Conservation (phyloP, 106 monocot genomes). For the Narthecium ossifragum region DNA sequence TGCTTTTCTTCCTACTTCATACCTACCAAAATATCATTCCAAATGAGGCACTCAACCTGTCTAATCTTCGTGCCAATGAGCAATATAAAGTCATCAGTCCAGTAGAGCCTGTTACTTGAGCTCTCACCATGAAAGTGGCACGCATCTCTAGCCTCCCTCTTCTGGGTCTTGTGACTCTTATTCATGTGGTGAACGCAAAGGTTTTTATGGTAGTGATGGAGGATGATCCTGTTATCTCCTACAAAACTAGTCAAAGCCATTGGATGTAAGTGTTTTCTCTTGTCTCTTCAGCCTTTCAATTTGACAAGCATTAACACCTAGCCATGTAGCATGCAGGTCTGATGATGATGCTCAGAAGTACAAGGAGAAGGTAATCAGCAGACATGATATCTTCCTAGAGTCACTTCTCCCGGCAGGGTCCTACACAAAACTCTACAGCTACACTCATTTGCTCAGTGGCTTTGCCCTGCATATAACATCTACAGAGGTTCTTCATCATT, state of each 20-base stretch:
- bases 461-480: conserved; percentile 51
- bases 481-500: conserved; percentile 24
- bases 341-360: conserved; percentile 41
- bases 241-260: conserved; percentile 15
- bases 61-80: no score
- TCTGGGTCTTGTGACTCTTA: no score
- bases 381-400: conserved; percentile 55
- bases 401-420: conserved; percentile 56
- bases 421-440: conserved; percentile 57
- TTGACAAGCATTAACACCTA: background rate
- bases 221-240: conserved; percentile 45
- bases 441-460: conserved; percentile 55
- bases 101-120: no score
- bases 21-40: conserved; percentile 10
- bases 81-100: no score
- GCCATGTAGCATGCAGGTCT: conserved; percentile 12
- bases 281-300: background rate
- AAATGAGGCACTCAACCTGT: background rate
- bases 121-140: no score
- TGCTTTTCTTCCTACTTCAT: conserved; percentile 11
- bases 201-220: conserved; percentile 55
- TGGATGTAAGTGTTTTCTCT: conserved; percentile 19
- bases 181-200: conserved; percentile 25
- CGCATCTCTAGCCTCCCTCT: no score
- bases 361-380: conserved; percentile 40